phyloP scores from a whole-genome alignment of 306 rosid genomes.

The Castanea sativa region DNA sequence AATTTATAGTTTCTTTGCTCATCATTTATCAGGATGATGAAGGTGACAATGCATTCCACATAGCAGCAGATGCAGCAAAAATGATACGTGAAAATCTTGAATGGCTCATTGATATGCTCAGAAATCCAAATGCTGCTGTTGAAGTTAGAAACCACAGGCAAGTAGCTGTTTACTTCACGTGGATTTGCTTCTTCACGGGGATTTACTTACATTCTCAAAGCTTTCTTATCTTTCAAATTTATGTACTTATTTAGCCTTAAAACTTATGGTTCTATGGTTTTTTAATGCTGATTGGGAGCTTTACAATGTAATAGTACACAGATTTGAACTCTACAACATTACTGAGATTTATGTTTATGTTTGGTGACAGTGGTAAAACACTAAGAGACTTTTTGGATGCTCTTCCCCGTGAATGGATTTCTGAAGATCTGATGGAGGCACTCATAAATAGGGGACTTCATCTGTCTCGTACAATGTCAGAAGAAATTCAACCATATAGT shows the following conservation, averaged over 20 bases:
- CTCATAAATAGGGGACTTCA: slow-evolving; percentile 67
- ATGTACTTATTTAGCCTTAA: not conserved
- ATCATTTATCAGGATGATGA: slow-evolving; percentile 75
- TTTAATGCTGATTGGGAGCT: slow-evolving; percentile 1
- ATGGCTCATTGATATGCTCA: slow-evolving; percentile 92
- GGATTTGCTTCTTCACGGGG: slow-evolving; percentile 3
- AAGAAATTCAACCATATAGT: slow-evolving; percentile 24
- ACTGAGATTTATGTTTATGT: slow-evolving; percentile 23
- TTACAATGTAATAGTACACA: slow-evolving; percentile 10
- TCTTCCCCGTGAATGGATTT: slow-evolving; percentile 93
- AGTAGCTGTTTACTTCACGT: slow-evolving; percentile 16
- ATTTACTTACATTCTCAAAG: slow-evolving; percentile 12
- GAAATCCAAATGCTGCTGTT: slow-evolving; percentile 75
- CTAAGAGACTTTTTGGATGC: slow-evolving; percentile 85
- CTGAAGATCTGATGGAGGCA: slow-evolving; percentile 95
- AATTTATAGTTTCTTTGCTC: slow-evolving; percentile 3
- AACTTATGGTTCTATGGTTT: slow-evolving; percentile 3
- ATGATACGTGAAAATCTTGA: slow-evolving; percentile 97
- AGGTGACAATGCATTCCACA: slow-evolving; percentile 94
- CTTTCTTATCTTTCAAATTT: slow-evolving; percentile 6
- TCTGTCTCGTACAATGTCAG: slow-evolving; percentile 75
- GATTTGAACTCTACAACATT: slow-evolving; percentile 3
- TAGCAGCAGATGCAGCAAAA: slow-evolving; percentile 92
- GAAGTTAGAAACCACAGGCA: slow-evolving; percentile 95
- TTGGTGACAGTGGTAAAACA: slow-evolving; percentile 79